Percentiles rank a stretch among this genome's conserved stretches.
These are phyloP conservation scores for Claviceps sp. DNA, from an alignment of 2,329 filamentous ascomycete species.

Conservation along the genomic window DNA sequence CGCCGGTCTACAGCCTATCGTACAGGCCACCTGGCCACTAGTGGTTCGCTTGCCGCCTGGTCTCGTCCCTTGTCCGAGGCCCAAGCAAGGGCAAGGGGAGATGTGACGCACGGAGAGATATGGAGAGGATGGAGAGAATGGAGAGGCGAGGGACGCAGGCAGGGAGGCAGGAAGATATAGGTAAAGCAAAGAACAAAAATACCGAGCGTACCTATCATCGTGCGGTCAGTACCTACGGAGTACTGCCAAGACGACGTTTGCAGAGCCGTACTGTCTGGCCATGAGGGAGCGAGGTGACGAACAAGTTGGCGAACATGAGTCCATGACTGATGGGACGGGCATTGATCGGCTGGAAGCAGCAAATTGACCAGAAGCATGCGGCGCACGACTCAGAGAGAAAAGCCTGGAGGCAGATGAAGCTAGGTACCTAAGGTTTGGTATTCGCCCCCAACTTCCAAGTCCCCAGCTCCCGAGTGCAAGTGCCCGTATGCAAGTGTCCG, in stretches of 20 bases:
- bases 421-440: too few relatives aligned
- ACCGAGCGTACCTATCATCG: neutral
- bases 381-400: neutral
- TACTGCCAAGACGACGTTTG: neutral
- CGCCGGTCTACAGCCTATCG: too few relatives aligned
- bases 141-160: neutral
- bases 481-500: neutral
- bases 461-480: neutral
- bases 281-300: neutral
- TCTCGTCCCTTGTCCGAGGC: neutral
- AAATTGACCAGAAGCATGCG: neutral
- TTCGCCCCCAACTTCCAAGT: too few relatives aligned
- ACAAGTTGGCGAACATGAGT: neutral
- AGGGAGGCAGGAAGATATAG: neutral
- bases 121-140: neutral
- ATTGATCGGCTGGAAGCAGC: neutral
- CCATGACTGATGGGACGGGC: neutral
- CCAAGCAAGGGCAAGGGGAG: neutral
- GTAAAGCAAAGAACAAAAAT: neutral
- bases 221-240: neutral
- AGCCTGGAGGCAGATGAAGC: neutral
- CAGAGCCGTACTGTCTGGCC: neutral
- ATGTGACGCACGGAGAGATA: neutral
- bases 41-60: neutral
- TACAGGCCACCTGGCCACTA: neutral